Percentiles rank a stretch among this genome's conserved stretches.
Evolutionary conservation across 2,329 filamentous ascomycete species (phyloP).

Genomic region (Cladophialophora yegresii): DNA sequence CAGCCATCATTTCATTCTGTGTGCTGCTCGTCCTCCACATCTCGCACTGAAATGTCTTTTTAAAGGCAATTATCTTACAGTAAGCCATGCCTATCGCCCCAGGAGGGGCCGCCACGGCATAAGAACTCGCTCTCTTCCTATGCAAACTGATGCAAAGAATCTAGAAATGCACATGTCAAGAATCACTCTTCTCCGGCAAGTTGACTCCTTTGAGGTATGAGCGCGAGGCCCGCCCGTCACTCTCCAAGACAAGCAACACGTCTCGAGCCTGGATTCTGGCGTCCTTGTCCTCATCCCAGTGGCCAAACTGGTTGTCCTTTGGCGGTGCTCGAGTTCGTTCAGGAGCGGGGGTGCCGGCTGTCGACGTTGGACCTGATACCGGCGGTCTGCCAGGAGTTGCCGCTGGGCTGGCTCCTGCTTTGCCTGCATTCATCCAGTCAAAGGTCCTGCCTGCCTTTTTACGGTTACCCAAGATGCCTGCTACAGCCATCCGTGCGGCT

Average conservation of each 20-base stretch:
- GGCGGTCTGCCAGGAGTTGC: constrained; percentile 26
- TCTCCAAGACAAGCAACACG: constrained; percentile 75
- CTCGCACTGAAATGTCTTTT: background rate
- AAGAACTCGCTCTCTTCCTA: constrained; percentile 2
- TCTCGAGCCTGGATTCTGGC: constrained; percentile 81
- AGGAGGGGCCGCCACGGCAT: background rate
- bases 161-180: constrained; percentile 31
- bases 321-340: constrained; percentile 34
- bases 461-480: constrained; percentile 59
- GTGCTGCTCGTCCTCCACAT: background rate
- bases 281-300: constrained; percentile 76
- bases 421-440: constrained; percentile 49
- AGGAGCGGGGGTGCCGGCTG: constrained; percentile 28
- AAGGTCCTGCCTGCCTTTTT: constrained; percentile 52
- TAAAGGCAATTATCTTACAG: constrained; percentile 24
- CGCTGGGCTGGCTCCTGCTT: constrained; percentile 40
- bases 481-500: constrained; percentile 74
- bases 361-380: constrained; percentile 22
- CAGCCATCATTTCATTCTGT: constrained; percentile 10
- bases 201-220: constrained; percentile 49
- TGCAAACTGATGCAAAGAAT: constrained; percentile 15
- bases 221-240: constrained; percentile 62
- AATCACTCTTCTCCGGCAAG: constrained; percentile 25
- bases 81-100: constrained; percentile 3
- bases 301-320: constrained; percentile 64